Evolutionary conservation across 2,329 filamentous ascomycete species (phyloP).

Genomic region (Cercospora janseana): DNA sequence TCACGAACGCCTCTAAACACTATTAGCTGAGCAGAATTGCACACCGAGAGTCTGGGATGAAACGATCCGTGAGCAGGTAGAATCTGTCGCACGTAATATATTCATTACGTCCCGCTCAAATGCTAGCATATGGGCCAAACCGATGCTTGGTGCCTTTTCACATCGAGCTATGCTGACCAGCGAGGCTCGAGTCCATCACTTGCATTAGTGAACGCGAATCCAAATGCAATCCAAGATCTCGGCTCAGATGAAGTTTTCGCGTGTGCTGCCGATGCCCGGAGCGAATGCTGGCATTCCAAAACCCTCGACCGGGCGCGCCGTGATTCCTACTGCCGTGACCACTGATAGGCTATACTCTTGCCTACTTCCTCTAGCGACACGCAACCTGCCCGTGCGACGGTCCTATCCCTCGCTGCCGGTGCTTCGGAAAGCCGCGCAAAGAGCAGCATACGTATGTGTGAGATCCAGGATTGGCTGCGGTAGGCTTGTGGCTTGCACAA

Average conservation of each 20-base stretch:
- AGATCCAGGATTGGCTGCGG: conserved; percentile 90
- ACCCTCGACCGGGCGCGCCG: neutral
- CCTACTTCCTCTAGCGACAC: neutral
- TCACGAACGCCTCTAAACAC: neutral
- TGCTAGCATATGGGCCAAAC: too few species aligned
- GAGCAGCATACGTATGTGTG: conserved; percentile 91
- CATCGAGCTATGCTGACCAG: neutral
- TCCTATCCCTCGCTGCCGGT: conserved; percentile 73
- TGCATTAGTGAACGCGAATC: neutral
- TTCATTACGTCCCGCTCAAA: too few species aligned
- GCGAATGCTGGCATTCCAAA: neutral
- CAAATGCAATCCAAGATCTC: neutral
- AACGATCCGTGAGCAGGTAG: too few species aligned
- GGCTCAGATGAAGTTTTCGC: neutral
- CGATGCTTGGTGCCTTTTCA: neutral
- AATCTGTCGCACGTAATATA: too few species aligned
- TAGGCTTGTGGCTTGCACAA: conserved; percentile 92
- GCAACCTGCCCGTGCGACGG: neutral
- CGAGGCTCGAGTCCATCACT: neutral
- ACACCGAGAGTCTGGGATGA: too few species aligned
- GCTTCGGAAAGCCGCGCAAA: conserved; percentile 93
- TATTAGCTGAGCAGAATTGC: neutral
- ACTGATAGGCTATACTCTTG: neutral
- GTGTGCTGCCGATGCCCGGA: neutral
- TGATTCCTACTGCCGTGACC: neutral